A percentile compares a stretch with the other conserved stretches of the same genome.
Conservation (phyloP, 2,329 filamentous ascomycete genomes). For the Sphaerulina vaccinii region DNA sequence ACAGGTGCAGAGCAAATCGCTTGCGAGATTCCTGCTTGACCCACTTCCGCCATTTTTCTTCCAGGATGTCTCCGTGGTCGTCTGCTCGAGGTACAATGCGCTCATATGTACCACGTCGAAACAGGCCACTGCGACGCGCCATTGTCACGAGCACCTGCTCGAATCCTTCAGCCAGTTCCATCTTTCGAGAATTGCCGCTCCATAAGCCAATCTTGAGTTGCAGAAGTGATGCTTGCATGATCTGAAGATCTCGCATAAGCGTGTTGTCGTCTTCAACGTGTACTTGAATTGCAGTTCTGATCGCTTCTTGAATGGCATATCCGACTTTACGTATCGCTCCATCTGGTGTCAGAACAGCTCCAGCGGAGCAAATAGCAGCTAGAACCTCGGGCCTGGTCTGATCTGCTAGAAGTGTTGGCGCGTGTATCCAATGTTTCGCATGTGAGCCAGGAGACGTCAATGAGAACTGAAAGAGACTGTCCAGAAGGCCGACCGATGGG, state of each 20-base stretch:
- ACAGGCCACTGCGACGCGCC: conserved; percentile 58
- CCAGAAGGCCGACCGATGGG: conserved; percentile 59
- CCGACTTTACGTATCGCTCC: conserved; percentile 61
- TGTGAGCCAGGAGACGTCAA: conserved; percentile 57
- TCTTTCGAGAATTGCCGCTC: conserved; percentile 60
- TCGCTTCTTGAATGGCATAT: conserved; percentile 51
- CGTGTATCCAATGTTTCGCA: conserved; percentile 61
- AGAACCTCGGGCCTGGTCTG: conserved; percentile 59
- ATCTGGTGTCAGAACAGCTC: conserved; percentile 59
- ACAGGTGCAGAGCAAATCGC: conserved; percentile 64
- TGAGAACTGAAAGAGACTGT: conserved; percentile 62
- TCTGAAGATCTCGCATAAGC: conserved; percentile 52
- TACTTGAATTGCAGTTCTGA: conserved; percentile 41
- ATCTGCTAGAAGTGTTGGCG: conserved; percentile 58
- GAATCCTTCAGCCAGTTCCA: conserved; percentile 60
- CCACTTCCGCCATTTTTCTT: conserved; percentile 67
- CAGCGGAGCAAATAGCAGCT: conserved; percentile 59
- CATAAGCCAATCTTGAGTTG: conserved; percentile 56
- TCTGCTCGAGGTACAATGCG: conserved; percentile 51
- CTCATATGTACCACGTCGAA: conserved; percentile 49
- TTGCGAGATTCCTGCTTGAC: conserved; percentile 65
- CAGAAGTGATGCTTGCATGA: conserved; percentile 52
- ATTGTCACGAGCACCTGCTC: conserved; percentile 54
- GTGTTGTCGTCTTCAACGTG: conserved; percentile 53
- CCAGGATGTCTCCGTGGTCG: conserved; percentile 57